phyloP scores from a whole-genome alignment of 176 grass and related monocot species.

The Cenchrus purpureus region DNA sequence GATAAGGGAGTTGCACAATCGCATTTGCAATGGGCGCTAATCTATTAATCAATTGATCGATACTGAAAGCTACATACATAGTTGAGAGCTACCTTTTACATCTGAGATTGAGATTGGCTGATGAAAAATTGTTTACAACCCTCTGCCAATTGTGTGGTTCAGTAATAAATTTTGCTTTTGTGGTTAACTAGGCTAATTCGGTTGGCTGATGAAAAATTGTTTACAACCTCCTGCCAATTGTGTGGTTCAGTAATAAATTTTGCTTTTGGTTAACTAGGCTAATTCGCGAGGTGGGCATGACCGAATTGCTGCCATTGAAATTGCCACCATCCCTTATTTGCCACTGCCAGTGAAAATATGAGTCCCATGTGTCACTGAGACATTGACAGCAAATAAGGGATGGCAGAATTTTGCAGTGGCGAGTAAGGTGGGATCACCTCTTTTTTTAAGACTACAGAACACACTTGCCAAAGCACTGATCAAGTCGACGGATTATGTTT shows the following conservation, averaged over 20 bases:
- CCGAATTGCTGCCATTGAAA: too few species aligned
- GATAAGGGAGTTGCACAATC: not conserved
- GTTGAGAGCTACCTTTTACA: not conserved
- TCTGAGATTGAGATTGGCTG: not conserved
- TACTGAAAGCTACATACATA: not conserved
- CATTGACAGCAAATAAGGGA: too few species aligned
- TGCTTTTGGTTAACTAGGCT: not conserved
- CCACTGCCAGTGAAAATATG: too few species aligned
- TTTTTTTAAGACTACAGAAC: not conserved
- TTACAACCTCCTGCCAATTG: not conserved
- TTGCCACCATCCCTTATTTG: too few species aligned
- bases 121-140: not conserved
- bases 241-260: not conserved
- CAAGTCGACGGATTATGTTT: not conserved
- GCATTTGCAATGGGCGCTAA: too few species aligned
- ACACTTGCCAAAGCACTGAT: not conserved
- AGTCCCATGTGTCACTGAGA: too few species aligned
- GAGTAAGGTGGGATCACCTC: too few species aligned
- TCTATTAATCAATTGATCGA: not conserved
- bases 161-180: not conserved
- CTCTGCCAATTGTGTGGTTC: too few species aligned
- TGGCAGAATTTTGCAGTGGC: too few species aligned
- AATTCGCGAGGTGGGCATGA: not conserved
- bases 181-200: not conserved
- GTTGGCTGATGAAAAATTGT: not conserved